Base-by-base conservation (phyloP, 257 asterid genomes). In the Echites panduratus region DNA sequence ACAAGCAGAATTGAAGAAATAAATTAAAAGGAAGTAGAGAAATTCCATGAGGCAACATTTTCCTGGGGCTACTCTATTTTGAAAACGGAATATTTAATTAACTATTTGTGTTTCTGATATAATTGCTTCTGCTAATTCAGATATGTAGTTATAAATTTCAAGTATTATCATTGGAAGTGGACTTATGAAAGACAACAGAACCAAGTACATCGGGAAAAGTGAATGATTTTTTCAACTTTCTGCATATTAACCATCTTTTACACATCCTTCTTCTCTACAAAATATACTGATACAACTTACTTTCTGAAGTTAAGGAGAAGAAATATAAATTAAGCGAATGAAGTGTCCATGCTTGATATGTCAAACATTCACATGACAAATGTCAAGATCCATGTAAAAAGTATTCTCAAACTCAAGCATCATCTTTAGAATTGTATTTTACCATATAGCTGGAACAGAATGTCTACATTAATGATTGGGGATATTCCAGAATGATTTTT, bases 391-490 rank as follows among this genome's bases (percentile, higher is more conserved):
- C 29, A 54, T n/a, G 32, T 22, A 56, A 22, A 14, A 24, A 56
- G 62, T 56, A n/a, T 54, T 54, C 61, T 20, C 61, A n/a, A n/a
- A n/a, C 13, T 54, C 61, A 54, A 54, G 61, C 61, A n/a, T n/a
- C 61, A 54, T n/a, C 12, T 1, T n/a, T 8, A 0, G n/a, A 54
- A 54, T 20, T 7, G 61, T 20, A 7, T 8, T 56, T 56, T 43
- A 43, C 47, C 9, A 43, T 56, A 24, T 24, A 56, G 8, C 10
- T 10, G 3, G 47, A 43, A 4, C 47, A 0, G 47, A 43, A 2
- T 7, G 47, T 7, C 47, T 43, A 4, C 8, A 43, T 43, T 2
- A 4, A 4, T 43, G 10, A 43, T 43, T 43, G 7, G 47, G 47
- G 47, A 43, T 43, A 10, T 43, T 7, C 47, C 47, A 43, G 8